Conservation (phyloP, 345 rosid genomes). For the Acer yangbiense region DNA sequence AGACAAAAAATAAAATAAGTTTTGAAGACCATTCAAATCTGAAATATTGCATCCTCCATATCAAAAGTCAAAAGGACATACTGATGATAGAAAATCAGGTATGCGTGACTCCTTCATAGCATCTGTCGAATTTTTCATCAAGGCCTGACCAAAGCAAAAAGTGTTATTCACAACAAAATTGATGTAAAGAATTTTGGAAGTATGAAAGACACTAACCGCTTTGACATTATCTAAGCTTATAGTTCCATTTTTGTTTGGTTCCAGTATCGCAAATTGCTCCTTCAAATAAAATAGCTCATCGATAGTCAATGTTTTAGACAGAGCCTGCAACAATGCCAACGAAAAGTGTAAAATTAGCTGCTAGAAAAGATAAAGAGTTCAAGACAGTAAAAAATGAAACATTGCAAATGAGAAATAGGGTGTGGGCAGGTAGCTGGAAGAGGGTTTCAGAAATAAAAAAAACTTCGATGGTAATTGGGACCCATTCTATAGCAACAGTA, state of each 20-base stretch:
- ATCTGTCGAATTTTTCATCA: conserved; percentile 85
- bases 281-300: conserved; percentile 81
- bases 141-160: conserved; percentile 52
- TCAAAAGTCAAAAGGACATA: conserved; percentile 32
- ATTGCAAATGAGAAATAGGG: background rate
- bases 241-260: conserved; percentile 81
- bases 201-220: conserved; percentile 41
- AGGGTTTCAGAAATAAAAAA: background rate
- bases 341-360: background rate
- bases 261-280: conserved; percentile 83
- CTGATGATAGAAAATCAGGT: conserved; percentile 85
- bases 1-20: conserved; percentile 11
- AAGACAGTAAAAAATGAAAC: background rate
- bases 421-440: background rate
- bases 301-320: conserved; percentile 80
- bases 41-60: background rate
- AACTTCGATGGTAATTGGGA: background rate
- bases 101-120: conserved; percentile 92
- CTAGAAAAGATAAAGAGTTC: background rate
- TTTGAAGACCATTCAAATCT: background rate
- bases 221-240: conserved; percentile 76
- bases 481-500: background rate
- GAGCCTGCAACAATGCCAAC: conserved; percentile 57
- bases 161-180: conserved; percentile 8
- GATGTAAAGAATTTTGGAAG: conserved; percentile 11